phyloP scores from a whole-genome alignment of 768 basidiomycete genomes.

The Hypholoma fasciculare region DNA sequence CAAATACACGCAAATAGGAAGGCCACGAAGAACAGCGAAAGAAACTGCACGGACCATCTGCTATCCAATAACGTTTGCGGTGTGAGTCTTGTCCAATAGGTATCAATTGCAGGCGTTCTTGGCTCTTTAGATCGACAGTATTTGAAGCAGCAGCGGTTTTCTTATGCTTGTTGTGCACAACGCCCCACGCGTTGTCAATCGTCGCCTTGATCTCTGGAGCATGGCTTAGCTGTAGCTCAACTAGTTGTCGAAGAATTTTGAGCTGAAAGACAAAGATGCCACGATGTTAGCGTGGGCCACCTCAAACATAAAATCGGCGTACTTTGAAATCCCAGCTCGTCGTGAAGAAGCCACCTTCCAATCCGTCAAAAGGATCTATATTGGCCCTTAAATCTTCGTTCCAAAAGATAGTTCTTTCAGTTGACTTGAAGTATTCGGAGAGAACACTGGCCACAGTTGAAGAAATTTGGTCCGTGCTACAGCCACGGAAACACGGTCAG shows the following conservation, averaged over 20 bases:
- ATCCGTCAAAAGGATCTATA: slow-evolving; percentile 68
- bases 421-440: slow-evolving; percentile 69
- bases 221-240: slow-evolving; percentile 80
- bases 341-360: slow-evolving; percentile 75
- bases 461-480: slow-evolving; percentile 81
- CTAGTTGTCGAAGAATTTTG: slow-evolving; percentile 79
- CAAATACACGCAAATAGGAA: slow-evolving; percentile 78
- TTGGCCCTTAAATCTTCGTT: slow-evolving; percentile 66
- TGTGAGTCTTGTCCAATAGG: slow-evolving; percentile 78
- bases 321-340: slow-evolving; percentile 86
- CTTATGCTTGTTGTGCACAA: slow-evolving; percentile 82
- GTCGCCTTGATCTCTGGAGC: slow-evolving; percentile 64
- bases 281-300: slow-evolving; percentile 19
- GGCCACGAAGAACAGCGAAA: slow-evolving; percentile 24
- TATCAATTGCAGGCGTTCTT: slow-evolving; percentile 59
- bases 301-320: slow-evolving; percentile 25
- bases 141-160: slow-evolving; percentile 61
- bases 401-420: slow-evolving; percentile 82
- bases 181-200: slow-evolving; percentile 87
- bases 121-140: slow-evolving; percentile 65
- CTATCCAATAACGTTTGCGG: slow-evolving; percentile 82
- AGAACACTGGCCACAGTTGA: slow-evolving; percentile 69
- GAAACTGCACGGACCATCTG: slow-evolving; percentile 79
- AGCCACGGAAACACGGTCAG: slow-evolving; percentile 32
- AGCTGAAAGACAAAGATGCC: slow-evolving; percentile 46